Evolutionary conservation across 2,329 filamentous ascomycete species (phyloP), one percentile per base, ranked within the genome.

Genomic region (Curvularia verruculosa): DNA sequence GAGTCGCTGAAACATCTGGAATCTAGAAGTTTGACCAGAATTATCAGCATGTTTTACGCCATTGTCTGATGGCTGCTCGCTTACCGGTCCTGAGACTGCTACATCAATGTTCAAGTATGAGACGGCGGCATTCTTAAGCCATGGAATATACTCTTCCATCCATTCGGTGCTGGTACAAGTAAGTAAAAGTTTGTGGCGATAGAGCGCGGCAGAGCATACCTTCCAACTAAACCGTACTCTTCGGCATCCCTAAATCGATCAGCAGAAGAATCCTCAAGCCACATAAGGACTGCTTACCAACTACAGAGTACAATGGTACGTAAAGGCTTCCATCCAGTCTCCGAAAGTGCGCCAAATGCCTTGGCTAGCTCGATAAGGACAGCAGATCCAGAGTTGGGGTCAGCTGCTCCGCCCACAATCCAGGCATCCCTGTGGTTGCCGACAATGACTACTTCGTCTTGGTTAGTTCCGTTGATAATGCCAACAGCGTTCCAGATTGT

Each of bases 401-500:
- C 82, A 0, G 79, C 80, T 1, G 82, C 82, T 3, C 82, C 82
- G 5, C 82, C 82, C 24, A 82, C 74, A 9, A 83, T 81, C 82
- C 82, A 84, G 0, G 82, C 82, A 68, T 84, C 82, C 10, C 82
- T 77, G 56, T 84, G 82, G 36, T 84, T 84, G 3, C 82, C 82
- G 23, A 84, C 75, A 26, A 84, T 71, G 15, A 84, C 71, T 5
- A 82, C 80, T 65, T 89, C 86, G 61, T 83, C 79, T 53, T 78
- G 58, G 52, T 89, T 85, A 31, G 80, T 85, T 61, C 85, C 87
- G 60, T 88, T 88, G 72, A 92, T 87, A 23, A 92, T 80, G n/a
- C 86, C 85, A 50, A 85, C 84, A 28, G 84, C 83, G 74, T 92
- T 86, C 92, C 92, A 96, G 50, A 94, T 80, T 3, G 90, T 89